Evolutionary conservation across 106 monocot genomes (phyloP).

Genomic region (Acanthochlamys bracteata): DNA sequence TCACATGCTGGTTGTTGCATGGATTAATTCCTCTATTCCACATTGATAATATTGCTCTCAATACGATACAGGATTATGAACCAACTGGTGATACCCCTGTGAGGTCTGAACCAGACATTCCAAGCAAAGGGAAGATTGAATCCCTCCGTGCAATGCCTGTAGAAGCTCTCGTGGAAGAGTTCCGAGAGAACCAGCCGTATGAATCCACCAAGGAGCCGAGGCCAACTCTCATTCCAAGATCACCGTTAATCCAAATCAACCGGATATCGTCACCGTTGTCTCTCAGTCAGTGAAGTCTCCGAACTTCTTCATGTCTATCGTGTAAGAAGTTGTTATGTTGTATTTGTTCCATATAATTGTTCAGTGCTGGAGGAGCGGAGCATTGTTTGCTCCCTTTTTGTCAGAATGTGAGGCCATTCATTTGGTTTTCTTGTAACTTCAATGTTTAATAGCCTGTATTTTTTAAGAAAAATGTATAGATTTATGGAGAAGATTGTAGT

Average conservation of each 20-base stretch:
- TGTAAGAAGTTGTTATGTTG: not conserved
- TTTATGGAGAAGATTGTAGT: no score
- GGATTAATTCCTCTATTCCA: no score
- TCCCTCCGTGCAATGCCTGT: slow-evolving; percentile 72
- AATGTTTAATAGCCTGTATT: no score
- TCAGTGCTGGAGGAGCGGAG: not conserved
- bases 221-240: slow-evolving; percentile 62
- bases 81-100: slow-evolving; percentile 65
- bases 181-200: slow-evolving; percentile 80
- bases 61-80: slow-evolving; percentile 54
- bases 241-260: slow-evolving; percentile 66
- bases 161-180: slow-evolving; percentile 64
- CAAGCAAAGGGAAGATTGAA: slow-evolving; percentile 64
- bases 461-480: no score
- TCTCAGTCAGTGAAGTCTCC: not conserved
- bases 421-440: no score
- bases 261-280: slow-evolving; percentile 6
- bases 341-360: not conserved
- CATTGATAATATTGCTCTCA: not conserved
- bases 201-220: slow-evolving; percentile 56
- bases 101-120: slow-evolving; percentile 63
- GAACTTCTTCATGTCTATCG: not conserved
- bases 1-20: not conserved
- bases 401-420: not conserved
- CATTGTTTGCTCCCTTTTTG: not conserved